Evolutionary conservation across 768 basidiomycete species (phyloP).

Genomic region (Mycena metata): DNA sequence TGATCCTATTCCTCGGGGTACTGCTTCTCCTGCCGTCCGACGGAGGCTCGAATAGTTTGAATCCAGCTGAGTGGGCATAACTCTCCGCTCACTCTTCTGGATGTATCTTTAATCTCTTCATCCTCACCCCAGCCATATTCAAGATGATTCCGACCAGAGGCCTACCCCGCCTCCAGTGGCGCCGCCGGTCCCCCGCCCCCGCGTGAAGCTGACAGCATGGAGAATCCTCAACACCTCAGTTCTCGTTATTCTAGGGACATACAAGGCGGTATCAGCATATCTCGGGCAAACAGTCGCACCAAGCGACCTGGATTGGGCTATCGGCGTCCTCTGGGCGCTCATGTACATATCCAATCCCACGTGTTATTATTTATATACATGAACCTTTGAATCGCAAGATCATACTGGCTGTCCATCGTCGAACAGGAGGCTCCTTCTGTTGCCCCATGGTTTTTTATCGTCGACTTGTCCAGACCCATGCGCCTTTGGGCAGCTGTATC

Average conservation of each 20-base stretch:
- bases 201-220: background rate
- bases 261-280: constrained; percentile 1
- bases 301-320: background rate
- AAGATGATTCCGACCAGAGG: background rate
- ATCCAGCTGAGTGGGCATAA: background rate
- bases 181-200: background rate
- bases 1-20: background rate
- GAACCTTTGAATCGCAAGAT: background rate
- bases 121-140: too few relatives aligned
- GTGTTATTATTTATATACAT: background rate
- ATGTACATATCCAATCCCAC: background rate
- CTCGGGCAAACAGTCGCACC: background rate
- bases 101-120: background rate
- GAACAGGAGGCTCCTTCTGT: background rate
- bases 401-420: constrained; percentile 1
- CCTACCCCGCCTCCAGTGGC: background rate
- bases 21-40: background rate
- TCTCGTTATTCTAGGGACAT: background rate
- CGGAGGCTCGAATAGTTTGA: background rate
- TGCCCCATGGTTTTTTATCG: background rate
- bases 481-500: background rate
- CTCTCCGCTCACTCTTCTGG: background rate
- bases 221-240: background rate
- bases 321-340: constrained; percentile 3
- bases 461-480: background rate